Evolutionary conservation across 2,329 filamentous ascomycete species (phyloP).

Genomic region (Aspergillus spinulosporus): DNA sequence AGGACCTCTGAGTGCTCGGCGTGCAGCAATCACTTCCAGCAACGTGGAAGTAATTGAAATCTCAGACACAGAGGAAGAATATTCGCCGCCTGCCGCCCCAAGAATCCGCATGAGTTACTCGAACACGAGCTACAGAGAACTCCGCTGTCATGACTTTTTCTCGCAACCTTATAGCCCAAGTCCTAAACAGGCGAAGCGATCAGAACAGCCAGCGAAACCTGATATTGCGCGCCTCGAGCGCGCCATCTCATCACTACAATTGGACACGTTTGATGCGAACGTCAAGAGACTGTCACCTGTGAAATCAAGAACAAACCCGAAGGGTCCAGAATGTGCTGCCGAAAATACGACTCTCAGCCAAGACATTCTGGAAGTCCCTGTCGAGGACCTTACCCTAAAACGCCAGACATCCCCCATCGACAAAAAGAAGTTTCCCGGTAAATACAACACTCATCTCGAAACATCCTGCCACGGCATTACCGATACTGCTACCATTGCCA

Average conservation of each 20-base stretch:
- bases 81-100: conserved; percentile 4
- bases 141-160: conserved; percentile 1
- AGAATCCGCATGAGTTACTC: conserved; percentile 29
- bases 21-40: conserved; percentile 7
- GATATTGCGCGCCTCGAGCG: conserved; percentile 23
- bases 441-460: not conserved
- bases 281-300: conserved; percentile 5
- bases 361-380: not conserved
- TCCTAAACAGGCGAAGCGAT: no score
- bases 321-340: not conserved
- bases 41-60: conserved; percentile 17
- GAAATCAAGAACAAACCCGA: conserved; percentile 10
- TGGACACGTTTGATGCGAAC: conserved; percentile 16
- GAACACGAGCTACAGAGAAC: conserved; percentile 20
- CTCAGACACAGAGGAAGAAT: conserved; percentile 11
- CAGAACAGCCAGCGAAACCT: no score
- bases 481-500: not conserved
- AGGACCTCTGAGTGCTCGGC: conserved; percentile 14
- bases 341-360: not conserved
- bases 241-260: conserved; percentile 22
- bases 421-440: not conserved
- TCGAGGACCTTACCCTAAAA: conserved; percentile 1
- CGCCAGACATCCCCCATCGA: not conserved
- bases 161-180: conserved; percentile 1
- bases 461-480: not conserved